A percentile compares a stretch with the other conserved stretches of the same genome.
These are phyloP conservation scores for Nigrospora sphaerica DNA, from an alignment of 2,329 filamentous ascomycete species.

Conservation along the genomic window DNA sequence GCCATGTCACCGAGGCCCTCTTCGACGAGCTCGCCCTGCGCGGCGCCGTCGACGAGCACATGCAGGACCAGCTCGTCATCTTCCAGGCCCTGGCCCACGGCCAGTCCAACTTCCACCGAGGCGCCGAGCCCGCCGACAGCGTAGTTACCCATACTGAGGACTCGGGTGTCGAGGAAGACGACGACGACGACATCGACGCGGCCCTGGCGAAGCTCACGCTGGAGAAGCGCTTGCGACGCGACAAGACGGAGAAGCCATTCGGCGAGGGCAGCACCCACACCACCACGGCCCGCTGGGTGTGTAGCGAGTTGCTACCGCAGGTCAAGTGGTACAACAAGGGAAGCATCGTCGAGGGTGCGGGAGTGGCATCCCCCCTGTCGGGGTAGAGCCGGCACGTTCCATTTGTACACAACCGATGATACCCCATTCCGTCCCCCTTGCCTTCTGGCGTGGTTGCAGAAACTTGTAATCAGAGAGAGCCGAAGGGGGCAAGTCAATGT, in stretches of 20 bases:
- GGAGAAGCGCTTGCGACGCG: constrained; percentile 23
- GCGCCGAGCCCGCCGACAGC: constrained; percentile 12
- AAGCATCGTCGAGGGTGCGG: constrained; percentile 39
- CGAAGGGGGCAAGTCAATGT: too few relatives aligned
- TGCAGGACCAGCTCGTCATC: constrained; percentile 47
- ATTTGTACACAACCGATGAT: too few relatives aligned
- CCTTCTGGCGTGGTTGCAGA: too few relatives aligned
- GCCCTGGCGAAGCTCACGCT: constrained; percentile 12
- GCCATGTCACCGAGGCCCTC: constrained; percentile 37
- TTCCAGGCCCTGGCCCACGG: constrained; percentile 53
- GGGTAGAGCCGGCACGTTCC: too few relatives aligned
- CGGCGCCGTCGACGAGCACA: neutral
- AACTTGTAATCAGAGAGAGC: too few relatives aligned
- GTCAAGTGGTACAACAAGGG: constrained; percentile 45
- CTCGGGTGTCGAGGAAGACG: constrained; percentile 8
- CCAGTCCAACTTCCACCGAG: constrained; percentile 35
- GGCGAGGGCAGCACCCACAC: constrained; percentile 50
- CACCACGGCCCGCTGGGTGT: constrained; percentile 55
- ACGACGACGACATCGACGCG: constrained; percentile 1
- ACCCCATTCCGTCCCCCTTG: too few relatives aligned
- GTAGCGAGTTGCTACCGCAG: constrained; percentile 39
- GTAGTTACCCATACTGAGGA: constrained; percentile 2
- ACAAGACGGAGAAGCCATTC: constrained; percentile 42
- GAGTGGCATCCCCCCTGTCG: constrained; percentile 12
- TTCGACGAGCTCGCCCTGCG: constrained; percentile 37